Conservation (phyloP, 2,329 filamentous ascomycete genomes). For the Colletotrichum sublineola region DNA sequence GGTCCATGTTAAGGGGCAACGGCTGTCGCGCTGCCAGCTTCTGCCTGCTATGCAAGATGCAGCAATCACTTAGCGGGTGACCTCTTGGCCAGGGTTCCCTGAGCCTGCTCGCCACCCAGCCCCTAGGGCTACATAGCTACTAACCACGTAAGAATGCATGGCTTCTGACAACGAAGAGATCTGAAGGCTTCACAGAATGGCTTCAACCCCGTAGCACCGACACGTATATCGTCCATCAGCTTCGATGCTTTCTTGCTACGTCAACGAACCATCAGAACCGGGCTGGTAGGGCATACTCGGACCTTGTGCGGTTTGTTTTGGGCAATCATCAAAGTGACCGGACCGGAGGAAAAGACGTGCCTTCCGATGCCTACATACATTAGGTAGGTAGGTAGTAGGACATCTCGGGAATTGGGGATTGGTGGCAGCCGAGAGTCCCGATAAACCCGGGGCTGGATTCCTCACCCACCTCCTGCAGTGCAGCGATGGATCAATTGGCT, state of each 20-base stretch:
- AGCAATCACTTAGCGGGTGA: slow-evolving; percentile 33
- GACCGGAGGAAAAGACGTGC: slow-evolving; percentile 4
- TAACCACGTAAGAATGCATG: background rate
- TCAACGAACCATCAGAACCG: background rate
- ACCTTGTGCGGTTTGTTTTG: background rate
- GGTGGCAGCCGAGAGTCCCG: slow-evolving; percentile 31
- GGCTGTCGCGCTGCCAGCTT: slow-evolving; percentile 12
- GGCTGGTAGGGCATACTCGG: background rate
- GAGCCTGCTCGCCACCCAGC: background rate
- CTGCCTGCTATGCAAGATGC: slow-evolving; percentile 28
- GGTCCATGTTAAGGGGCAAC: background rate
- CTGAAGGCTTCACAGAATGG: background rate
- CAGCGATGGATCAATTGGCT: slow-evolving; percentile 4
- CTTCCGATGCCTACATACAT: background rate
- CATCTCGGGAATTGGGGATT: slow-evolving; percentile 20
- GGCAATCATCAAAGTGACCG: slow-evolving; percentile 4
- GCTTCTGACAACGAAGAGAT: background rate
- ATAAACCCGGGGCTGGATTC: slow-evolving; percentile 23
- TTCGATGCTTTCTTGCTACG: background rate
- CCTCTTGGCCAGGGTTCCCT: slow-evolving; percentile 26
- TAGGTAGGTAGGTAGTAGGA: background rate
- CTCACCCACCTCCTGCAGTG: slow-evolving; percentile 8
- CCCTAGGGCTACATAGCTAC: background rate
- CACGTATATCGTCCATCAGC: background rate
- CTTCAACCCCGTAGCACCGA: background rate